Base-by-base conservation (phyloP, 805 yeast species). In the Candida insectorum region DNA sequence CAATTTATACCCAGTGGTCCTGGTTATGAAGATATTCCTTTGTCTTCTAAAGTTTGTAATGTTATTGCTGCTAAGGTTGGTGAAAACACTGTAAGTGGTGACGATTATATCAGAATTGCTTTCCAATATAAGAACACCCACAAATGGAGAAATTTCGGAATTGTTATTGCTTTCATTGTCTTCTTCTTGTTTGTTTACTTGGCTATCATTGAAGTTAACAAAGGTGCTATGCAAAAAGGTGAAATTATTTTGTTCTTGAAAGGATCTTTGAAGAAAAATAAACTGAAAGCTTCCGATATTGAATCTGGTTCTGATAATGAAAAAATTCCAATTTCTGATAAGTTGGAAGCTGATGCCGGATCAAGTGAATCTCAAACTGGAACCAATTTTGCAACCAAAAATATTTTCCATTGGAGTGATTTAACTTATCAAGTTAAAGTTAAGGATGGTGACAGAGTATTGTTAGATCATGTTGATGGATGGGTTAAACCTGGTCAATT, bases 71-170 rank as follows among this genome's bases (percentile, higher is more conserved):
- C 89, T 10, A 44, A 46, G 2, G 61, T 79, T 2, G 93, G 94
- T 26, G 49, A 54, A 15, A 37, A 51, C 10, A 43, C 42, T 31
- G 85, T 85, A 29, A 47, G 55, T 19, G 95, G 95, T 45, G 75
- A 78, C 43, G 57, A 54, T 23, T 85, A 81, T 49, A 43, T 85
- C 35, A 40, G 41, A 4, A 47, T 47, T 3, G 54, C 77, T 6
- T 85, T 56, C 56, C 51, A 56, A 25, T 86, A 80, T 62, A 51
- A 51, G 14, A 76, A 69, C 48, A 41, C 56, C 14, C 85, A 86
- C 55, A 69, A 73, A 31, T 86, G 95, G 95, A 77, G 95, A 64
- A 83, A 86, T 54, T 69, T 81, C 36, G 95, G 88, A 50, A 75
- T 81, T 39, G 38, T 74, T 39, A 51, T 77, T 49, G 85, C 73